Conservation (phyloP, 148 eudicot species). For the Pharnaceum exiguum region DNA sequence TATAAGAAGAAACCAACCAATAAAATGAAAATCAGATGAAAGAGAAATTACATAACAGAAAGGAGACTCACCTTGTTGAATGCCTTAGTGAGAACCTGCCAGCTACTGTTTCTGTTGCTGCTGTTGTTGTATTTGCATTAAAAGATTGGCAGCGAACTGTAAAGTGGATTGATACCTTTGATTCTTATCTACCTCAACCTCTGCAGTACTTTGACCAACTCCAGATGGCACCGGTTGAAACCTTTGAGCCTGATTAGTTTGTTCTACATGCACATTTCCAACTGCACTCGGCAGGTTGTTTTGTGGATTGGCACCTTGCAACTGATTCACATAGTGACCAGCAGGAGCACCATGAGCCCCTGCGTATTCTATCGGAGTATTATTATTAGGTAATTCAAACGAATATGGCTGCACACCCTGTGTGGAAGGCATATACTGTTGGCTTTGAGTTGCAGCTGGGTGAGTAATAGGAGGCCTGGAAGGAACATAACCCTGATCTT, state of each 20-base stretch:
- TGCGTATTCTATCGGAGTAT: conserved; percentile 34
- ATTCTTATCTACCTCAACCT: conserved; percentile 71
- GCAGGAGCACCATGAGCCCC: conserved; percentile 36
- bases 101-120: conserved; percentile 37
- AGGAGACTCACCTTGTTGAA: conserved; percentile 33
- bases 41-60: conserved; percentile 37
- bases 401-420: conserved; percentile 45
- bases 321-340: conserved; percentile 42
- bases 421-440: conserved; percentile 30
- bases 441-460: conserved; percentile 29
- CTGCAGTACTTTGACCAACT: conserved; percentile 38
- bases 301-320: conserved; percentile 30
- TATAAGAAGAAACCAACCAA: neutral
- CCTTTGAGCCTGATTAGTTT: conserved; percentile 35
- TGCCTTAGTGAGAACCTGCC: conserved; percentile 47
- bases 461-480: conserved; percentile 28
- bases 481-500: conserved; percentile 39
- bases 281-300: conserved; percentile 24
- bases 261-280: conserved; percentile 27
- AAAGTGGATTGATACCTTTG: conserved; percentile 82
- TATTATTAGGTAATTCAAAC: conserved; percentile 36
- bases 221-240: conserved; percentile 39
- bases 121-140: conserved; percentile 71
- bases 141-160: conserved; percentile 87
- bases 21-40: neutral